Percentiles rank a stretch among this genome's conserved stretches.
Conservation (phyloP, 2,329 filamentous ascomycete genomes). For the Fusarium longipes region DNA sequence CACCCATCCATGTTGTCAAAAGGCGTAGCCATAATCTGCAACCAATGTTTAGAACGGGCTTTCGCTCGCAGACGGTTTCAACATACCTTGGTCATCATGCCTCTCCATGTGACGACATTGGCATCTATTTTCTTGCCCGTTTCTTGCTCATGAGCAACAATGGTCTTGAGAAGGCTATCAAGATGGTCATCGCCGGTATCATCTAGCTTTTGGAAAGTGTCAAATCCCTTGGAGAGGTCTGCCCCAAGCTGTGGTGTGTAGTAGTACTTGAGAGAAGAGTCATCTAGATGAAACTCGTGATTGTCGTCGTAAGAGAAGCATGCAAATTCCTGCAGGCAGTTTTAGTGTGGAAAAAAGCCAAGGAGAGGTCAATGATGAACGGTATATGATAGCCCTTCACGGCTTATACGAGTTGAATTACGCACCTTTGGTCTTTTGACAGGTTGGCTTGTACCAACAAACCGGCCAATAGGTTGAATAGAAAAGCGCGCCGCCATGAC, state of each 20-base stretch:
- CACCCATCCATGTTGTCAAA: constrained; percentile 86
- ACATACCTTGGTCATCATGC: constrained; percentile 95
- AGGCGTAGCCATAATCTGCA: constrained; percentile 85
- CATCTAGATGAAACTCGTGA: constrained; percentile 79
- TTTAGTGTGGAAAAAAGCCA: constrained; percentile 5
- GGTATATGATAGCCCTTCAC: neutral
- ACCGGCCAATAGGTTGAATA: constrained; percentile 76
- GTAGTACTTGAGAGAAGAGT: constrained; percentile 87
- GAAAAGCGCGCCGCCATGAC: constrained; percentile 62
- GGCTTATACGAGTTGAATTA: neutral
- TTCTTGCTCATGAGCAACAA: constrained; percentile 78
- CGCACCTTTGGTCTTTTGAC: constrained; percentile 80
- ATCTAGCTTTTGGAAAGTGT: constrained; percentile 85
- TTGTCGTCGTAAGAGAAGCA: constrained; percentile 93
- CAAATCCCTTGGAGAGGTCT: constrained; percentile 83
- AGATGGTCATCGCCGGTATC: constrained; percentile 88
- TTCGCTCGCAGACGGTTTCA: constrained; percentile 13
- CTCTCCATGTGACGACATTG: constrained; percentile 91
- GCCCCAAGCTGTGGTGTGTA: constrained; percentile 78
- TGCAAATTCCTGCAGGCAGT: constrained; percentile 76
- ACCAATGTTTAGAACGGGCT: constrained; percentile 12
- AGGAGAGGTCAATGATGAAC: neutral
- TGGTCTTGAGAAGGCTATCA: constrained; percentile 81
- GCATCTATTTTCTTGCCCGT: constrained; percentile 75
- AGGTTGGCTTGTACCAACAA: constrained; percentile 73